Evolutionary conservation across 1,284 basidiomycete species (phyloP), one percentile per base, ranked within the genome.

Genomic region (Fomitopsis pinicola): DNA sequence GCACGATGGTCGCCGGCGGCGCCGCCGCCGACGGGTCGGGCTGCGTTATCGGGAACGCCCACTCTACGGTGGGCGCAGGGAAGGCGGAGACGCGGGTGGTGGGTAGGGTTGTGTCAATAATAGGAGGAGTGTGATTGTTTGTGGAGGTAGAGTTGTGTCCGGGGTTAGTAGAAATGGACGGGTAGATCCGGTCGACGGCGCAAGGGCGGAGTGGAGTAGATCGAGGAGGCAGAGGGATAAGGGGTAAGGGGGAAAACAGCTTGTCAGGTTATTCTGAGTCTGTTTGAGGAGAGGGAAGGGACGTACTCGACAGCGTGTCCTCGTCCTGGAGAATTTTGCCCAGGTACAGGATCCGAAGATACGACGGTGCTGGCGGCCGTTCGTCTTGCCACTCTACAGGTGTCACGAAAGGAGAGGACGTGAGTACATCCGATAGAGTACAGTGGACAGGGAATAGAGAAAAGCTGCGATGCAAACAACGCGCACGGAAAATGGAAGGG

Each of bases 321-420:
- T 94, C 92, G 69, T 95, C 92, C 68, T 91, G 87, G 45, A 94
- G 75, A 70, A 95, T 88, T 70, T 88, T 86, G n/a, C 93, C 93
- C 14, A 94, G 79, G 72, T 93, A 87, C 1, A 95, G 77, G 44
- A 95, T 81, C 42, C 92, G 83, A 60, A 94, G 79, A 77, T 88
- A 92, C 5, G 85, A 86, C 0, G 92, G 91, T 9, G 89, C 87
- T 12, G 91, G 88, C 1, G 93, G 92, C 55, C 87, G 85, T 62
- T 90, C 88, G 62, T 87, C 85, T 71, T 87, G 85, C 92, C 91
- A 93, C 62, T 94, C 92, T 90, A 69, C 45, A 52, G 45, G 44
- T 52, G 14, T 40, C 38, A 40, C 38, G 14, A 40, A 40, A 33
- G 12, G 12, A 15, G 55, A 57, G 44, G 54, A 57, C 42, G 52